phyloP scores from a whole-genome alignment of 1,284 basidiomycete genomes.

The Stygiomarasmius scandens region DNA sequence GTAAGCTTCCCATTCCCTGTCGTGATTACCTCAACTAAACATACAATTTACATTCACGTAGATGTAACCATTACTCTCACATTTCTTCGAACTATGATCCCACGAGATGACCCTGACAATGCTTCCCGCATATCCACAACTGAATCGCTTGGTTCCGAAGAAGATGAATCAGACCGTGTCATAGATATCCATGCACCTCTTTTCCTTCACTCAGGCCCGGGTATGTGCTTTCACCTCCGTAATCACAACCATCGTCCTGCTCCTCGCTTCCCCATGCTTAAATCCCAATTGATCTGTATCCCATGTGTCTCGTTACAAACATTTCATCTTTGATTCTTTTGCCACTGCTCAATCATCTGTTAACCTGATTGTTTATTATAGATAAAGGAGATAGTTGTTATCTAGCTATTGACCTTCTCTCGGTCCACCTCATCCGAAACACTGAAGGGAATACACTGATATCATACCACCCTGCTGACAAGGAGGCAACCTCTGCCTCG shows the following conservation, averaged over 20 bases:
- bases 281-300: too few species aligned
- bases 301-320: too few species aligned
- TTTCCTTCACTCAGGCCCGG: conserved; percentile 1
- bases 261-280: background rate
- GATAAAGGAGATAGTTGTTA: conserved; percentile 30
- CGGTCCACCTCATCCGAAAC: conserved; percentile 46
- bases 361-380: background rate
- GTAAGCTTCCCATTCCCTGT: conserved; percentile 31
- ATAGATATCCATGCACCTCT: conserved; percentile 13
- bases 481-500: conserved; percentile 34
- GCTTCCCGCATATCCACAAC: conserved; percentile 23
- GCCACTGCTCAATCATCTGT: background rate
- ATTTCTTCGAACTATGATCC: conserved; percentile 38
- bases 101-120: conserved; percentile 20
- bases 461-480: conserved; percentile 36
- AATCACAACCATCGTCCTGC: background rate
- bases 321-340: too few species aligned
- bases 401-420: conserved; percentile 39
- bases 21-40: background rate
- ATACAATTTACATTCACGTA: conserved; percentile 21
- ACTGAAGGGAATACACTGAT: conserved; percentile 42
- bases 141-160: conserved; percentile 20
- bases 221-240: background rate
- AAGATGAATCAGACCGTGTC: background rate
- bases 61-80: conserved; percentile 57